Base-by-base conservation (phyloP, 2,329 filamentous ascomycete species). In the Meredithiella fracta region DNA sequence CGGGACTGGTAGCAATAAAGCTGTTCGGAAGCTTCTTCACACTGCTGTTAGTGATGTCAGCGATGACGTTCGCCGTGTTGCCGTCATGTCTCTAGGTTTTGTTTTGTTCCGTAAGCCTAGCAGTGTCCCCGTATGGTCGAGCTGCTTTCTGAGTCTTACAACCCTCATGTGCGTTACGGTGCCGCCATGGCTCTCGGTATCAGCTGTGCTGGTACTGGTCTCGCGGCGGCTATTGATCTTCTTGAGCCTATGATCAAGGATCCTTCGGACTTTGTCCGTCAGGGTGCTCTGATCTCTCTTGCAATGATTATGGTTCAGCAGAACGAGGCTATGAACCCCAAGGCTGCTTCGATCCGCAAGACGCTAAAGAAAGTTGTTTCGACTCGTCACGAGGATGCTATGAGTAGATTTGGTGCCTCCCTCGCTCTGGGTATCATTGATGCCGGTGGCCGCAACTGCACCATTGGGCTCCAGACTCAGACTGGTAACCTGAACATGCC, bases 281-380 rank as follows among this genome's bases (percentile, higher is more conserved):
- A 98, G 70, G 92, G 94, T 66, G 91, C 92, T 42, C 75, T 97
- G 60, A 97, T 98, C 63, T 81, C 92, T 2, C 76, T 97, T 58
- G 81, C 92, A 59, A 98, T 98, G 92, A 95, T 98, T 64, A 83
- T 98, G 77, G 86, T 96, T n/a, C 92, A 98, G 71, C 92, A 97
- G 68, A 98, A 97, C 64, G 92, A 98, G 70, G 84, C 85, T 26
- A 94, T 96, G 87, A 98, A 97, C 70, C 90, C 92, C 63, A 96
- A 97, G 74, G 91, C 96, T 51, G 80, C 82, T 22, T 79, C 83
- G 1, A 90, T 97, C 62, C 84, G 92, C 63, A 96, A 96, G 74
- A 90, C 86, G 2, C 79, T 98, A 60, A 85, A 88, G 72, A 97
- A 95, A 76, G 88, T 96, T 57, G 82, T 97, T 23, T 82, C 85